Base-by-base conservation (phyloP, 2,329 filamentous ascomycete species). In the Ceratocystis eucalypticola region DNA sequence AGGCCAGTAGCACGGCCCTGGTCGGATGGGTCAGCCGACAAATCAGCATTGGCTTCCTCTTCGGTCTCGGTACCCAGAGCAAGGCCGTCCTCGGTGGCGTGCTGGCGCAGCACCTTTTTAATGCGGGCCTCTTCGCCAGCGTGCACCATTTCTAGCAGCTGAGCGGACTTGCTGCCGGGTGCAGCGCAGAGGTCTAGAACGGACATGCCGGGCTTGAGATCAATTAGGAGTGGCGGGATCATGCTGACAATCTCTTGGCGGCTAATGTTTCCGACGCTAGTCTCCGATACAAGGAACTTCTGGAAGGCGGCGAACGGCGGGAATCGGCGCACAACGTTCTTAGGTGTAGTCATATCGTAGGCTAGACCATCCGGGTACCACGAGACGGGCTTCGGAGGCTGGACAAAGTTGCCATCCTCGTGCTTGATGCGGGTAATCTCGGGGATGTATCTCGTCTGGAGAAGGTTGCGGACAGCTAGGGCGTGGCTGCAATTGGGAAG, bases 241-340 rank as follows among this genome's bases (percentile, higher is more conserved):
- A 99, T 99, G 79, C 91, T 96, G 73, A 99, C 94, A 57, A 96
- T 88, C 78, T 99, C 94, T 77, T 99, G 94, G 72, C 94, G 86
- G 76, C 89, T 96, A 72, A 99, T 97, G 75, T 97, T 99, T 72
- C 94, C 94, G 25, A 97, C 91, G 66, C 89, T 91, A 3, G 94
- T 96, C 80, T 99, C 94, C 64, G 93, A 95, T 62, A 99, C 94
- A 63, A 99, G 82, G 79, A 96, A 99, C 75, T 95, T 96, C 76
- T 99, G 94, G 77, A 99, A 97, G 33, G 89, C 88, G 62, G 91
- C 87, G 75, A 99, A 99, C 2, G 94, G 94, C 45, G 90, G 86
- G 76, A 96, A 96, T 74, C 92, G 92, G 72, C 94, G 88, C 69
- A 99, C 84, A 70, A 97, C 88, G 73, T 96, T 92, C 82, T 97